phyloP scores from a whole-genome alignment of 345 rosid genomes.

The Citrus trifoliata region DNA sequence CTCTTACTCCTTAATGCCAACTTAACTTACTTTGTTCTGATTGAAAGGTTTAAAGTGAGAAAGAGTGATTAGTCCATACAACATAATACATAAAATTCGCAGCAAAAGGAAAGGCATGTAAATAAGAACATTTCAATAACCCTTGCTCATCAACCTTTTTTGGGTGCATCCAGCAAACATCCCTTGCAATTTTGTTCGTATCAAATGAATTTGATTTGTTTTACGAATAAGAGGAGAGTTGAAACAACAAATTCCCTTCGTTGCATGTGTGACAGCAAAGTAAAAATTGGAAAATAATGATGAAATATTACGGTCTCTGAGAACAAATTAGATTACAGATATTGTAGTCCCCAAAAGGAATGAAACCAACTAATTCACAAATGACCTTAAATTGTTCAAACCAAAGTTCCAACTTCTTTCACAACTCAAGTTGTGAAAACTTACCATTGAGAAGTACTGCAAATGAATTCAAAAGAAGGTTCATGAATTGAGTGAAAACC shows the following conservation, averaged over 20 bases:
- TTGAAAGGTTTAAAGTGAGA: neutral
- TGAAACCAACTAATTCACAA: neutral
- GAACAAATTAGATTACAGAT: neutral
- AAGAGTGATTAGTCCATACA: neutral
- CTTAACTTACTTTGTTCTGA: no score
- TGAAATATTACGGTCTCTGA: neutral
- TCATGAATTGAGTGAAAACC: neutral
- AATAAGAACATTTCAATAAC: neutral
- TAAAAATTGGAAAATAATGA: no score
- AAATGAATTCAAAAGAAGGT: neutral
- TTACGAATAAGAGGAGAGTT: neutral
- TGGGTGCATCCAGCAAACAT: neutral
- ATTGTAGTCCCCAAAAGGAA: neutral
- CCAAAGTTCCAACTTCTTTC: slow-evolving; percentile 1
- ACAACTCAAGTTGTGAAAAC: slow-evolving; percentile 3
- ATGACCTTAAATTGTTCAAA: slow-evolving; percentile 7
- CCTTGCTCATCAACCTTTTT: neutral
- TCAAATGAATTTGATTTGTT: no score
- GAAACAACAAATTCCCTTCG: neutral
- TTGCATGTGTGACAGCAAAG: neutral
- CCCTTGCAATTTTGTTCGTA: neutral
- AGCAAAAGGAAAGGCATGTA: neutral
- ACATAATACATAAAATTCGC: neutral
- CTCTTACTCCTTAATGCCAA: no score
- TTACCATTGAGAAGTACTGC: slow-evolving; percentile 17